phyloP scores from a whole-genome alignment of 805 yeast genomes.

The Cyberlindnera misumaiensis region DNA sequence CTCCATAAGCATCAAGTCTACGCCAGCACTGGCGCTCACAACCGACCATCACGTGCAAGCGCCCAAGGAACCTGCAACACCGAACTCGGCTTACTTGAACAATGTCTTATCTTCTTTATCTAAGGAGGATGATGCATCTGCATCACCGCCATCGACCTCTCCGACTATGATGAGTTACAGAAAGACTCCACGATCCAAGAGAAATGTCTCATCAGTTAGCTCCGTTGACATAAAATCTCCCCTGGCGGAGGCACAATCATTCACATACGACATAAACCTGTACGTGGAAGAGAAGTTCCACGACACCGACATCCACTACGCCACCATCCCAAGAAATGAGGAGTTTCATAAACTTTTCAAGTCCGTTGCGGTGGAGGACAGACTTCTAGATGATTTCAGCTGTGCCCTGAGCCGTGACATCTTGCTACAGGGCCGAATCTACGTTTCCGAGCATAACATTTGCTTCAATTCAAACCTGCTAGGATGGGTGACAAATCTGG shows the following conservation, averaged over 20 bases:
- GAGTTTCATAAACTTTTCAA: constrained; percentile 77
- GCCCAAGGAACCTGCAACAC: constrained; percentile 11
- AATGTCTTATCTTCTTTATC: constrained; percentile 17
- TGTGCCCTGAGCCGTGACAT: constrained; percentile 89
- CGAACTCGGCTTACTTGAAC: constrained; percentile 12
- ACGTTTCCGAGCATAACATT: constrained; percentile 67
- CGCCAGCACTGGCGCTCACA: constrained; percentile 47
- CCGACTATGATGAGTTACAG: constrained; percentile 24
- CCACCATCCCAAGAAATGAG: constrained; percentile 54
- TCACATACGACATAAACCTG: constrained; percentile 28
- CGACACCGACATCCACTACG: constrained; percentile 55
- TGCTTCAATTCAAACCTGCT: constrained; percentile 84
- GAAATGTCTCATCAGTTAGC: constrained; percentile 14
- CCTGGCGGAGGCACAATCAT: constrained; percentile 13
- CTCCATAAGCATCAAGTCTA: constrained; percentile 24
- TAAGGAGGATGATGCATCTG: neutral
- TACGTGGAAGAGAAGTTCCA: constrained; percentile 54
- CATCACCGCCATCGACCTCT: constrained; percentile 8
- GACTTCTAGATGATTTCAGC: constrained; percentile 76
- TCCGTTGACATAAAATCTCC: constrained; percentile 16
- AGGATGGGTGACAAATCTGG: constrained; percentile 85
- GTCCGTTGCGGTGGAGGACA: constrained; percentile 59
- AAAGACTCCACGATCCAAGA: constrained; percentile 8
- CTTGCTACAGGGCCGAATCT: constrained; percentile 79
- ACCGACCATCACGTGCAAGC: constrained; percentile 38